Evolutionary conservation across 2,329 filamentous ascomycete species (phyloP).

Genomic region (Daldinia sp.): DNA sequence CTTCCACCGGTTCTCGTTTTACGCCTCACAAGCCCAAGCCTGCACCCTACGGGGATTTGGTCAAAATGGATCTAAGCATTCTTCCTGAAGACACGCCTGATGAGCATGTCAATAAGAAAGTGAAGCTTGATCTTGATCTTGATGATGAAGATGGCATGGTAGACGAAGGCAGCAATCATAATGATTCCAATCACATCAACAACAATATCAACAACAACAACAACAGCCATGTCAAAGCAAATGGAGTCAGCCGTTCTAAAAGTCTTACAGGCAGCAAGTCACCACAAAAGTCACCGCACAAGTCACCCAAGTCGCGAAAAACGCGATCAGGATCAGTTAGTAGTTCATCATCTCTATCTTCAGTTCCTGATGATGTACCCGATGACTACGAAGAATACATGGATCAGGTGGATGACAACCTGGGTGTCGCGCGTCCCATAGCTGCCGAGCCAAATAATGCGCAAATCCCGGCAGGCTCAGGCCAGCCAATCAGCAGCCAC

Average conservation of each 20-base stretch:
- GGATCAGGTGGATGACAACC: slow-evolving; percentile 49
- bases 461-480: slow-evolving; percentile 49
- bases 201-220: slow-evolving; percentile 1
- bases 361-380: slow-evolving; percentile 50
- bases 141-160: background rate
- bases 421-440: slow-evolving; percentile 48
- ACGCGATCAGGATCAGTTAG: slow-evolving; percentile 49
- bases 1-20: slow-evolving; percentile 57
- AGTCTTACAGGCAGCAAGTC: slow-evolving; percentile 31
- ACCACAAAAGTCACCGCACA: slow-evolving; percentile 25
- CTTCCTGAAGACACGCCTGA: slow-evolving; percentile 38
- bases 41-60: slow-evolving; percentile 64
- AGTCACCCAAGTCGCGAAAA: slow-evolving; percentile 47
- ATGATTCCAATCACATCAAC: slow-evolving; percentile 1
- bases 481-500: slow-evolving; percentile 52
- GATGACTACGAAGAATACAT: slow-evolving; percentile 50
- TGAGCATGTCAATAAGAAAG: slow-evolving; percentile 49
- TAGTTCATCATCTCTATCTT: slow-evolving; percentile 52
- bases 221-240: background rate
- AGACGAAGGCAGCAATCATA: slow-evolving; percentile 11
- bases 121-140: slow-evolving; percentile 44
- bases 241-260: slow-evolving; percentile 32
- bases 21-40: slow-evolving; percentile 60
- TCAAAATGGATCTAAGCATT: slow-evolving; percentile 55
- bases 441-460: slow-evolving; percentile 51